Evolutionary conservation across 768 basidiomycete species (phyloP), one percentile per base, ranked within the genome.

Genomic region (Mycena rosella): DNA sequence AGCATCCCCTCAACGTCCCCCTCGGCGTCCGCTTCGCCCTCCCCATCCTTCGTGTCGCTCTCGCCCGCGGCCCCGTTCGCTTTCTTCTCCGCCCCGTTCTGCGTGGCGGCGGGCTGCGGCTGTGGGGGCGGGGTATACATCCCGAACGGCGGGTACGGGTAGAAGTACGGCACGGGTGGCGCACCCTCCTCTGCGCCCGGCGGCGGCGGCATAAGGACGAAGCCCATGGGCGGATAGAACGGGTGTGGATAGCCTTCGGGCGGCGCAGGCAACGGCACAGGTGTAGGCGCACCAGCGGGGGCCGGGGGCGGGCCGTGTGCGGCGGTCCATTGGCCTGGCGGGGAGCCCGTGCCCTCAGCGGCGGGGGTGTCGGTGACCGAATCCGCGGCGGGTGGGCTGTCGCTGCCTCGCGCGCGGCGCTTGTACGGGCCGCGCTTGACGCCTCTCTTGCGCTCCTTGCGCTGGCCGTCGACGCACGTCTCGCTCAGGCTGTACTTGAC

Each of bases 361-460:
- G n/a, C n/a, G n/a, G n/a, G n/a, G n/a, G n/a, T n/a, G n/a, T n/a
- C n/a, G n/a, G n/a, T n/a, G n/a, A 40, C 9, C 14, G 38, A 15
- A 8, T 40, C 38, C n/a, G n/a, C n/a, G 38, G 62, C 32, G 20
- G 65, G 65, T 0, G 62, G 62, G 26, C 58, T 68, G 24, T 68
- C 71, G 18, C 72, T 20, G 42, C n/a, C 42, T 61, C 85, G 85
- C 65, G 80, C 79, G 74, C 86, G 86, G 65, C 86, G 84, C 81
- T 93, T 94, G 85, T 95, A 95, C 67, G 94, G 94, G 3, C 94
- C 94, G 69, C 94, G 86, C 80, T 95, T 95, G 78, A 95, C 86
- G 62, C 94, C 94, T 78, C 93, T 95, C 81, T 95, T 95, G 68
- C 96, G 86, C 79, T 97, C 96, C 81, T 97, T 98, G 75, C 96